Evolutionary conservation across 2,329 filamentous ascomycete species (phyloP).

Genomic region (Cercospora sp.): DNA sequence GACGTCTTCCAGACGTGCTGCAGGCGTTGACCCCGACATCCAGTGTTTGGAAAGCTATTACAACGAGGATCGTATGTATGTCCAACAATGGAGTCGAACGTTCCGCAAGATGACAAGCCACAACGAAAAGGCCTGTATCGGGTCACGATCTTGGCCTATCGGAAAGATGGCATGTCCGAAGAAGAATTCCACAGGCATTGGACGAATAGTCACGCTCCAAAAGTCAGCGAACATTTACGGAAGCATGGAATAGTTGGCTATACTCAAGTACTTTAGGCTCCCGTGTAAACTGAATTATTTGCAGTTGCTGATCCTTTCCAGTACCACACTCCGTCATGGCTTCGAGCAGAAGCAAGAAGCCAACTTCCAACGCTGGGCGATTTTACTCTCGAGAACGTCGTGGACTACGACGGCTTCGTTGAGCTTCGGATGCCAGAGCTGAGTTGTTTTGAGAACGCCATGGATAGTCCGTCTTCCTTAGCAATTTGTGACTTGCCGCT

Average conservation of each 20-base stretch:
- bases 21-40: neutral
- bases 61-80: neutral
- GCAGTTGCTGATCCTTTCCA: neutral
- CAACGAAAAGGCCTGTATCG: slow-evolving; percentile 16
- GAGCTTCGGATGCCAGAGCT: slow-evolving; percentile 20
- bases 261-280: slow-evolving; percentile 17
- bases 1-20: slow-evolving; percentile 7
- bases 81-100: neutral
- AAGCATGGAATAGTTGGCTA: slow-evolving; percentile 24
- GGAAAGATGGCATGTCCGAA: slow-evolving; percentile 20
- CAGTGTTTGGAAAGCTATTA: too few relatives aligned
- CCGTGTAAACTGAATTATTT: neutral
- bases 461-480: neutral
- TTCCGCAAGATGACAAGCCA: neutral
- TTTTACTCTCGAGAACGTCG: slow-evolving; percentile 15
- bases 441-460: slow-evolving; percentile 21
- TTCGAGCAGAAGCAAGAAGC: slow-evolving; percentile 11
- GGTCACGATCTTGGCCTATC: slow-evolving; percentile 19
- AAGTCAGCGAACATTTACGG: slow-evolving; percentile 19
- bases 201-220: slow-evolving; percentile 23
- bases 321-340: slow-evolving; percentile 20
- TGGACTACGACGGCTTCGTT: slow-evolving; percentile 20
- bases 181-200: slow-evolving; percentile 24
- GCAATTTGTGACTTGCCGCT: neutral
- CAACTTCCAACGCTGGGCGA: slow-evolving; percentile 13